Base-by-base conservation (phyloP, 2,329 filamentous ascomycete genomes). In the Celoporthe dispersa region DNA sequence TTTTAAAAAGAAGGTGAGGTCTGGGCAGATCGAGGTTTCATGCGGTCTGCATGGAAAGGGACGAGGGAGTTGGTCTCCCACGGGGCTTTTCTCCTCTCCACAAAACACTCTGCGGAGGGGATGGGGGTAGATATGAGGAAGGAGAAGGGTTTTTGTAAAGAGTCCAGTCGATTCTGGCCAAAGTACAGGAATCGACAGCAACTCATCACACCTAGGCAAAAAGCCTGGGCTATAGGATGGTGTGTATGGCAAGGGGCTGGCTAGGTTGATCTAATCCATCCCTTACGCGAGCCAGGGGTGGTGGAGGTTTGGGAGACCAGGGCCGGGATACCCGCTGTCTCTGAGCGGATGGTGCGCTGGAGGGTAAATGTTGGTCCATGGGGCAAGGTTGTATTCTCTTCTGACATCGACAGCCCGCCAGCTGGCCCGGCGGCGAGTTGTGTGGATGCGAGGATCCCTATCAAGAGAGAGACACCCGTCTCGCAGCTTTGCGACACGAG, bases 251-350 rank as follows among this genome's bases (percentile, higher is more conserved):
- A 55, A 55, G 63, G 63, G 35, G 39, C 35, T 31, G 14, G 39
- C 35, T 31, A 33, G 62, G 39, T 48, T 44, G 25, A 33, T 64
- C 62, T 57, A 31, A 31, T 41, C 39, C 68, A 69, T 66, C 63
- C 63, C 41, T 63, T 67, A 61, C 63, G n/a, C 41, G 28, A 60
- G 39, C 60, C 63, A 71, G 69, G 67, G 67, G 67, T 16, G 12
- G 35, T 35, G n/a, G 61, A 37, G 19, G 63, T 64, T 35, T 66
- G 66, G 64, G 53, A 25, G 25, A 51, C 51, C 39, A 8, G 44
- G 35, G 48, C 63, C 35, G 33, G 63, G 63, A 55, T 55, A 53
- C 48, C 44, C 44, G 63, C 31, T 55, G 63, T 25, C 51, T 19
- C 5, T 31, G 63, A 37, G 31, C 33, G 33, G 31, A 60, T 60